Conservation (phyloP, 192 early-diverging fungal genomes). For the Mortierella alpina region DNA sequence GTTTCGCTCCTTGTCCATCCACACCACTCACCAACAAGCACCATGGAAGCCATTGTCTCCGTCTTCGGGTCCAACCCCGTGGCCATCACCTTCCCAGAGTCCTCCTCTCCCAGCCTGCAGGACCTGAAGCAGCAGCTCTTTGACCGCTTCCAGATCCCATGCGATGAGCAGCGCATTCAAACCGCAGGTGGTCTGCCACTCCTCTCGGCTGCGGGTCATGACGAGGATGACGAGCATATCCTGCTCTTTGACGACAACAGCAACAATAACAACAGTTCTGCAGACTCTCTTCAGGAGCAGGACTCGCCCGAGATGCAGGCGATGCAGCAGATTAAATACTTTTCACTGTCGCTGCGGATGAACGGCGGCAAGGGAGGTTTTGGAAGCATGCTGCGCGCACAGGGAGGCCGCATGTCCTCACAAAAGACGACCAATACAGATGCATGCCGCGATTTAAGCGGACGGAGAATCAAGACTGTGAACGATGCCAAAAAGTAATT, state of each 20-base stretch:
- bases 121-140: conserved; percentile 55
- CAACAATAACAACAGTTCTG: not conserved
- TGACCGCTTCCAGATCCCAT: conserved; percentile 47
- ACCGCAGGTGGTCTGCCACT: conserved; percentile 54
- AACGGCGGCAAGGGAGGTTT: conserved; percentile 97
- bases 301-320: not conserved
- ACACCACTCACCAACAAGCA: not conserved
- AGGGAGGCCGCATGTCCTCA: conserved; percentile 89
- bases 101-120: conserved; percentile 21
- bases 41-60: conserved; percentile 50
- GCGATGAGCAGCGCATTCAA: conserved; percentile 53
- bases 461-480: conserved; percentile 86
- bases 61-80: conserved; percentile 42
- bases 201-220: conserved; percentile 17
- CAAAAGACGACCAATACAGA: conserved; percentile 93
- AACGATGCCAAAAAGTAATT: conserved; percentile 89
- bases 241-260: conserved; percentile 40
- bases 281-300: conserved; percentile 2
- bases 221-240: conserved; percentile 50
- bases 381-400: conserved; percentile 92
- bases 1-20: not conserved
- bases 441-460: conserved; percentile 92
- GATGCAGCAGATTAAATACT: conserved; percentile 7
- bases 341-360: conserved; percentile 66
- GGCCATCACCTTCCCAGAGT: conserved; percentile 33